Evolutionary conservation across 371 early-diverging fungal genomes (phyloP).

Genomic region (Nosema muscidifuracis): DNA sequence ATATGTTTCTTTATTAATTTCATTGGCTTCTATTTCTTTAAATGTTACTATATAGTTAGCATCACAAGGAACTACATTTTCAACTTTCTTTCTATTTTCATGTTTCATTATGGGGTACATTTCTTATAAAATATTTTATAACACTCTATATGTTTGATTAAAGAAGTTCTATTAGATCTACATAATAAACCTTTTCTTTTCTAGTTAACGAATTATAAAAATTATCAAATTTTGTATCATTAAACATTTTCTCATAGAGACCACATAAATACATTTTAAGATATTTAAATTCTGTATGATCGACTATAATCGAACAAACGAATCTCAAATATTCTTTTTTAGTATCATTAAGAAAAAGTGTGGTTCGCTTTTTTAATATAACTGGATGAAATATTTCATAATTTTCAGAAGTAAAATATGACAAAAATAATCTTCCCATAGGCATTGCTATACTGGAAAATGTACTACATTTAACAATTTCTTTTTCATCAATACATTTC

Average conservation of each 20-base stretch:
- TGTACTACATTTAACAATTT: background rate
- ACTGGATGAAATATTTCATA: slow-evolving; percentile 17
- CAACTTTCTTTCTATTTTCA: background rate
- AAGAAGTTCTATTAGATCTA: background rate
- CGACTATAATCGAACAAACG: background rate
- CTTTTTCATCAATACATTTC: background rate
- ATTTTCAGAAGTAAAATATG: slow-evolving; percentile 6
- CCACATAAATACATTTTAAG: slow-evolving; percentile 6
- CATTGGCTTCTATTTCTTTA: slow-evolving; percentile 25
- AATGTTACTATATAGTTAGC: slow-evolving; percentile 24
- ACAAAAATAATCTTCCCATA: slow-evolving; percentile 10
- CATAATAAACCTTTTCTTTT: slow-evolving; percentile 12
- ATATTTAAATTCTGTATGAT: slow-evolving; percentile 12
- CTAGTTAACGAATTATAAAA: background rate
- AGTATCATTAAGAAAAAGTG: background rate
- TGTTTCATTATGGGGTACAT: background rate
- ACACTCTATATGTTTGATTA: background rate
- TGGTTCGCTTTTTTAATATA: slow-evolving; percentile 5
- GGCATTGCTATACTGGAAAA: slow-evolving; percentile 21
- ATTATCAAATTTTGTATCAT: background rate
- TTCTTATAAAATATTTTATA: background rate
- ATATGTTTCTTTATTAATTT: slow-evolving; percentile 37
- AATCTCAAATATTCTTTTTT: slow-evolving; percentile 9
- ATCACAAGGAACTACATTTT: background rate
- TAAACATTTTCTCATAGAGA: background rate